Evolutionary conservation across 768 basidiomycete species (phyloP), one percentile per base, ranked within the genome.

Genomic region (Tricholoma saponaceum): DNA sequence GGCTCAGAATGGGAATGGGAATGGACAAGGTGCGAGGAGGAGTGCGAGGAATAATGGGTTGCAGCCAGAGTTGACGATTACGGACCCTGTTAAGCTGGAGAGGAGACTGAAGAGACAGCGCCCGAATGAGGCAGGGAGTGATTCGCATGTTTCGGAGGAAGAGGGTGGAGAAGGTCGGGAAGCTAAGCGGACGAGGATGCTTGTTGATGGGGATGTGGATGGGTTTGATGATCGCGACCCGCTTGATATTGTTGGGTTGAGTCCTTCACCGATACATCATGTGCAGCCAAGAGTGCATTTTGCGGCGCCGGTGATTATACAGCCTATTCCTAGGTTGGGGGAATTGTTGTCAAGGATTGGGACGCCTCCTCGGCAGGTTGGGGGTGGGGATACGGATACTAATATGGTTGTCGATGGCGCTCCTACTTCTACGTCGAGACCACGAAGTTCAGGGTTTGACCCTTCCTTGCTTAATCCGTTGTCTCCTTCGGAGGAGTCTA

Each of bases 31-130:
- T n/a, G 78, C 80, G 1, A 75, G 91, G 58, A 76, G 90, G 60
- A 92, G 89, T 61, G 85, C 87, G 2, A 79, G 92, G 41, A 77
- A 84, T 55, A 90, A 84, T 65, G 92, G 92, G 1, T 80, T 82
- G 56, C 76, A 83, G 55, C 87, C 85, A 3, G 91, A 94, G 65
- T 72, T 89, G 33, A 62, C 78, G 5, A 87, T 91, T 56, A 90
- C 88, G 2, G 92, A 92, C 65, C 87, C 88, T 14, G 79, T 84
- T 25, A 79, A 83, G 63, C 76, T 94, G 6, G 92, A 93, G 70
- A 80, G 92, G 26, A 75, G 81, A 58, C 73, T 91, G 65, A 92
- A 92, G 76, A 72, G 90, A 59, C 83, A 85, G 63, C 80, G 90
- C 5, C 79, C 83, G 1, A 79, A 81, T 25, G 82, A 83, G 28